Conservation (phyloP, 306 rosid species). For the Dalbergia oliveri region DNA sequence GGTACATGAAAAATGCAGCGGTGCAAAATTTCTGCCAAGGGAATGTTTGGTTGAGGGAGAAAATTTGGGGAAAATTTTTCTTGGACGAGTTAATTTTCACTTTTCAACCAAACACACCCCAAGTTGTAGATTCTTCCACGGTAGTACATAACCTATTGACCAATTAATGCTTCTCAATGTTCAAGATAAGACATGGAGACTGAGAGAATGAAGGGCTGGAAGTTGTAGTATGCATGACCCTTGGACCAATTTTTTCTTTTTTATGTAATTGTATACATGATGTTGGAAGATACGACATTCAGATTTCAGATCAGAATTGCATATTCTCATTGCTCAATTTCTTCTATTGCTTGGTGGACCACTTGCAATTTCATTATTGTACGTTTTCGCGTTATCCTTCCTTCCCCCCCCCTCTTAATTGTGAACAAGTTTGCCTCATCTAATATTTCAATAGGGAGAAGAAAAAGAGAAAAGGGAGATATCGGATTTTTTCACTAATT, state of each 20-base stretch:
- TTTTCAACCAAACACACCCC: too few relatives aligned
- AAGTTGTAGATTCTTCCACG: not conserved
- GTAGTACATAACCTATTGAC: conserved; percentile 12
- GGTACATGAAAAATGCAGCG: conserved; percentile 49
- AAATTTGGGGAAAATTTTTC: too few relatives aligned
- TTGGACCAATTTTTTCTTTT: not conserved
- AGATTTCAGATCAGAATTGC: not conserved
- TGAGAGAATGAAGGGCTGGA: not conserved
- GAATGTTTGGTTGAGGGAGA: too few relatives aligned
- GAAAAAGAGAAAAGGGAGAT: too few relatives aligned
- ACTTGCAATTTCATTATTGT: not conserved
- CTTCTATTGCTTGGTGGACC: too few relatives aligned
- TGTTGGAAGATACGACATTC: not conserved
- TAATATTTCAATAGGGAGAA: not conserved
- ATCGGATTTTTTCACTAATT: not conserved
- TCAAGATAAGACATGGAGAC: conserved; percentile 11
- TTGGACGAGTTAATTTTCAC: too few relatives aligned
- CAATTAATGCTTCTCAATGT: conserved; percentile 16
- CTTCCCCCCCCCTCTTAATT: too few relatives aligned
- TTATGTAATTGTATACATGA: not conserved
- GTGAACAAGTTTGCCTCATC: not conserved
- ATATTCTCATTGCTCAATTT: not conserved
- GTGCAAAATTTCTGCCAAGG: conserved; percentile 1
- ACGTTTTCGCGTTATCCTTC: conserved; percentile 8
- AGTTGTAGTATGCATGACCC: not conserved